Evolutionary conservation across 2,329 filamentous ascomycete genomes (phyloP).

Genomic region (Fusarium sp.): DNA sequence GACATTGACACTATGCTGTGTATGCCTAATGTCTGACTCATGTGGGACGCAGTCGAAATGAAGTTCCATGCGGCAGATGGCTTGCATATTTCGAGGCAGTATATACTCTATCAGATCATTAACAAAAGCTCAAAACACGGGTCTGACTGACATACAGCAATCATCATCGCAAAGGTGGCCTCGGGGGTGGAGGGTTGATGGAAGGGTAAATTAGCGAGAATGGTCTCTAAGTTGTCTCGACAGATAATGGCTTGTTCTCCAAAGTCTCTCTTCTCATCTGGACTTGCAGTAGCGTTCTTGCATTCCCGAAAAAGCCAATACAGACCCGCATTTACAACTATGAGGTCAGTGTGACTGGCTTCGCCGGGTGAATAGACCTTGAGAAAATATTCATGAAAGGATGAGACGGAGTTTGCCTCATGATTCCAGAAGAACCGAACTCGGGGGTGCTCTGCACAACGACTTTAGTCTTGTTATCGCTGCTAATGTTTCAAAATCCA

Average conservation of each 20-base stretch:
- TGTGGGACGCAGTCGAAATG: background rate
- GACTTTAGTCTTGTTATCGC: fast-evolving
- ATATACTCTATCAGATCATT: background rate
- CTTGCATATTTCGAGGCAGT: conserved; percentile 1
- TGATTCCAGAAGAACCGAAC: background rate
- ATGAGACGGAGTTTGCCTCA: background rate
- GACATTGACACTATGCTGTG: background rate
- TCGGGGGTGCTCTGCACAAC: background rate
- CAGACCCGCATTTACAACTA: background rate
- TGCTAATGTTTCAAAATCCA: fast-evolving
- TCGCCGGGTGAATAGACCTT: background rate
- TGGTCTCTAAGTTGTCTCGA: conserved; percentile 46
- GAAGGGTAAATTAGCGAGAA: conserved; percentile 45
- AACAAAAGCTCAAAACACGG: fast-evolving
- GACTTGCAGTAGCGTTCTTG: background rate
- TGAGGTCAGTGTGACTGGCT: background rate
- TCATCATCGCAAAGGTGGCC: conserved; percentile 31
- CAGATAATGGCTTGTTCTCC: conserved; percentile 35
- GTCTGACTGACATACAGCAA: background rate
- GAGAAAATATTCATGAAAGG: background rate
- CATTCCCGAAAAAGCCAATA: background rate
- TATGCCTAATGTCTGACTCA: background rate
- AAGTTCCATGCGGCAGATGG: background rate
- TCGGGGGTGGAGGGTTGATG: conserved; percentile 44
- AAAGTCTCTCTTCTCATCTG: conserved; percentile 37